These are phyloP conservation scores for Asclepias syriaca DNA, from an alignment of 257 asterid genomes.

Conservation along the genomic window DNA sequence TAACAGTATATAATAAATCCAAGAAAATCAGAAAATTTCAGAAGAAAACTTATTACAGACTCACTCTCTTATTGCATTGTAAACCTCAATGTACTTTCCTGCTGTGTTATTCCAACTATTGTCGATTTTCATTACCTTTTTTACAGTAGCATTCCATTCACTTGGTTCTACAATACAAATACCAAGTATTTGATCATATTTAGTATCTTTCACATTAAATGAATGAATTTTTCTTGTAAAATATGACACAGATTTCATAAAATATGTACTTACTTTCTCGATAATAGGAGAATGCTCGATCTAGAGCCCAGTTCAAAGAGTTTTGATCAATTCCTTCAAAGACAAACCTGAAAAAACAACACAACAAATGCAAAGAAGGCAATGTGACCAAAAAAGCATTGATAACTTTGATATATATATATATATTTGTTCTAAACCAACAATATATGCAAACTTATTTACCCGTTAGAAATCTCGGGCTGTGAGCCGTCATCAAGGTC, in stretches of 20 bases:
- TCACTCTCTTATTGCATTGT: constrained; percentile 42
- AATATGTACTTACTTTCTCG: constrained; percentile 44
- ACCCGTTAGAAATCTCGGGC: constrained; percentile 67
- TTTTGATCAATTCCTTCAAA: constrained; percentile 83
- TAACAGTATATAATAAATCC: not conserved
- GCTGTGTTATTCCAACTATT: constrained; percentile 82
- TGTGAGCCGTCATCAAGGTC: constrained; percentile 68
- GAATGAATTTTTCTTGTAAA: not conserved
- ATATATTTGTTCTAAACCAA: not conserved
- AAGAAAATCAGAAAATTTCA: not conserved
- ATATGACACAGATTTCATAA: not conserved
- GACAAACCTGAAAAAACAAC: constrained; percentile 48
- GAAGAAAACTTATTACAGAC: not conserved
- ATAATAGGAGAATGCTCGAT: constrained; percentile 62
- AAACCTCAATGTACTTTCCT: constrained; percentile 65
- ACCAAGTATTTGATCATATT: not conserved
- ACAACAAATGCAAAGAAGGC: no score
- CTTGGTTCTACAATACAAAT: constrained; percentile 47
- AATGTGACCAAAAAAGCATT: not conserved
- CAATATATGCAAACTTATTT: not conserved
- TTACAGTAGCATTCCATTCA: constrained; percentile 48
- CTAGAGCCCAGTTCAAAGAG: constrained; percentile 53
- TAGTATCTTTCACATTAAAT: not conserved
- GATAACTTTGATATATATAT: not conserved
- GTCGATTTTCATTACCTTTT: constrained; percentile 57